A percentile compares a stretch with the other conserved stretches of the same genome.
phyloP scores from a whole-genome alignment of 345 rosid genomes.

The Stellera chamaejasme region DNA sequence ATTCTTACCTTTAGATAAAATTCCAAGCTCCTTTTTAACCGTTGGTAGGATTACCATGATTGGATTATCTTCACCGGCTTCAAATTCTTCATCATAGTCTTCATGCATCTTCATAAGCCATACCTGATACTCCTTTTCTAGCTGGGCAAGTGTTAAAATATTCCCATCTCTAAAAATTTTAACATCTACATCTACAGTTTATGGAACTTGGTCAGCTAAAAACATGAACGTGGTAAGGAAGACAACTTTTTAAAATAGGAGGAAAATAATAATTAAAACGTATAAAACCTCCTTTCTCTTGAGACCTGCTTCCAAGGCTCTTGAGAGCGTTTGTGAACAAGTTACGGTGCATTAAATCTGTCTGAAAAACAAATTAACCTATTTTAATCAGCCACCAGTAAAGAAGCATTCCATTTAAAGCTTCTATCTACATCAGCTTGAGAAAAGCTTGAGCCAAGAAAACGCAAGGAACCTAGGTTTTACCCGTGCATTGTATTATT shows the following conservation, averaged over 20 bases:
- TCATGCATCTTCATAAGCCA: constrained; percentile 72
- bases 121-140: constrained; percentile 49
- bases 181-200: constrained; percentile 28
- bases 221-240: neutral
- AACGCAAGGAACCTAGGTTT: too few species aligned
- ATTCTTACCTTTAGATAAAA: constrained; percentile 52
- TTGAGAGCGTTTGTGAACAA: constrained; percentile 47
- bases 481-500: too few species aligned
- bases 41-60: constrained; percentile 27
- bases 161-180: constrained; percentile 35
- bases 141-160: constrained; percentile 20
- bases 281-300: constrained; percentile 48
- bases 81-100: constrained; percentile 49
- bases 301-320: constrained; percentile 36
- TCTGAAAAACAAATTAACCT: constrained; percentile 27
- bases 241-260: neutral
- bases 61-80: constrained; percentile 49
- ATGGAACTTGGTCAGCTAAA: constrained; percentile 3
- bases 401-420: too few species aligned
- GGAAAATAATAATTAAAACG: neutral
- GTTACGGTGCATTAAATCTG: constrained; percentile 52
- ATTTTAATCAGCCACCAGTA: too few species aligned
- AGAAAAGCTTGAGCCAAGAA: too few species aligned
- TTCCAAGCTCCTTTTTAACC: constrained; percentile 44
- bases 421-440: too few species aligned